phyloP scores from a whole-genome alignment of 2,329 filamentous ascomycete genomes.

The Xylariaceae sp. region DNA sequence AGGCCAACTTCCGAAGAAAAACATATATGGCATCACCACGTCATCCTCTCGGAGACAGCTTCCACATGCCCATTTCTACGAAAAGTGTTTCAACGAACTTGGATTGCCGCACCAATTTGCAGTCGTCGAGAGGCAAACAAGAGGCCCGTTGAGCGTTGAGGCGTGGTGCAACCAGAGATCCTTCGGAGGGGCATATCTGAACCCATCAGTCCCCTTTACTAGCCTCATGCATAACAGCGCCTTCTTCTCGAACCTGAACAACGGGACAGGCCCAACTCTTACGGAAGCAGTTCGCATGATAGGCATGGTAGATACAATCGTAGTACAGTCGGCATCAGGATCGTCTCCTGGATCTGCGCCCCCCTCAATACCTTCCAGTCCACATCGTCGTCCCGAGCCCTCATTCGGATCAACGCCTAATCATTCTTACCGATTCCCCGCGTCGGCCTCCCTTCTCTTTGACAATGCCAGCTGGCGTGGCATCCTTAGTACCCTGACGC shows the following conservation, averaged over 20 bases:
- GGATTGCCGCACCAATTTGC: slow-evolving; percentile 81
- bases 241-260: slow-evolving; percentile 49
- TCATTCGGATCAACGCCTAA: slow-evolving; percentile 12
- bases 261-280: slow-evolving; percentile 52
- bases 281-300: slow-evolving; percentile 75
- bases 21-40: slow-evolving; percentile 75
- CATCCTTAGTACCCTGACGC: slow-evolving; percentile 73
- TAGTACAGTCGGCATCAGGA: slow-evolving; percentile 52
- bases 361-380: slow-evolving; percentile 47
- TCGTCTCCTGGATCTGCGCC: slow-evolving; percentile 43
- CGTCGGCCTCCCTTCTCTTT: slow-evolving; percentile 59
- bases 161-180: slow-evolving; percentile 66
- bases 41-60: slow-evolving; percentile 59
- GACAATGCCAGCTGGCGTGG: slow-evolving; percentile 86
- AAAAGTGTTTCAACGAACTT: slow-evolving; percentile 76
- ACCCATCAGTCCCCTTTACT: slow-evolving; percentile 62
- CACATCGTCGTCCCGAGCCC: slow-evolving; percentile 37
- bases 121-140: slow-evolving; percentile 66
- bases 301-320: slow-evolving; percentile 77
- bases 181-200: slow-evolving; percentile 80
- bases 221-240: slow-evolving; percentile 55
- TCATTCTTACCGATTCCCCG: slow-evolving; percentile 36
- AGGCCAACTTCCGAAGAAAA: slow-evolving; percentile 73
- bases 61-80: slow-evolving; percentile 78
- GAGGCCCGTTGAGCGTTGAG: slow-evolving; percentile 63